These are phyloP conservation scores for Cyberlindnera americana DNA, from an alignment of 805 yeast species.

Conservation along the genomic window DNA sequence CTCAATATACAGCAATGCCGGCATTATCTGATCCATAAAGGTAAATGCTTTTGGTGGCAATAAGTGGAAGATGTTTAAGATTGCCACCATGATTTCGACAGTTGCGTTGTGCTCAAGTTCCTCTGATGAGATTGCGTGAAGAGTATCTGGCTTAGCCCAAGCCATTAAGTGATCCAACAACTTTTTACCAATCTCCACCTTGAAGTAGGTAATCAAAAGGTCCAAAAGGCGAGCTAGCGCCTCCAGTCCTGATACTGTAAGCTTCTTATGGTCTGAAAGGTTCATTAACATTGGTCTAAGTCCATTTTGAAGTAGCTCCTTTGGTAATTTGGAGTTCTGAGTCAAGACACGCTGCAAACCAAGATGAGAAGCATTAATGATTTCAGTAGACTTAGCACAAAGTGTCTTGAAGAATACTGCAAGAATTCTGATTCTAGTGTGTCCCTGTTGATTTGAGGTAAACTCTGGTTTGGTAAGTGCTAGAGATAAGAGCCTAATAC, in stretches of 20 bases:
- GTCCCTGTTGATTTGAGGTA: constrained; percentile 67
- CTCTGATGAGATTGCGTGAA: constrained; percentile 73
- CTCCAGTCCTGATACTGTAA: constrained; percentile 85
- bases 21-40: constrained; percentile 82
- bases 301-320: constrained; percentile 92
- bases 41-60: constrained; percentile 90
- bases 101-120: constrained; percentile 79
- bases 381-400: constrained; percentile 77
- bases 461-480: constrained; percentile 86
- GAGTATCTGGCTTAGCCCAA: constrained; percentile 83
- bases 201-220: constrained; percentile 84
- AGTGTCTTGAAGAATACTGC: constrained; percentile 94
- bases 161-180: constrained; percentile 90
- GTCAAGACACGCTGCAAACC: constrained; percentile 82
- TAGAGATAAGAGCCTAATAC: constrained; percentile 75
- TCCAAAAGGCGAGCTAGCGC: constrained; percentile 86
- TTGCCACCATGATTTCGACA: constrained; percentile 83
- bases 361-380: constrained; percentile 88
- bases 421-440: constrained; percentile 77
- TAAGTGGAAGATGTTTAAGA: constrained; percentile 85
- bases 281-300: constrained; percentile 94
- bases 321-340: constrained; percentile 86
- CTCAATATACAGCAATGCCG: constrained; percentile 74
- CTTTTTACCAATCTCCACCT: constrained; percentile 94
- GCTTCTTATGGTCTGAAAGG: constrained; percentile 85